Evolutionary conservation across 768 basidiomycete species (phyloP), one percentile per base, ranked within the genome.

Genomic region (Boletus speciosus): DNA sequence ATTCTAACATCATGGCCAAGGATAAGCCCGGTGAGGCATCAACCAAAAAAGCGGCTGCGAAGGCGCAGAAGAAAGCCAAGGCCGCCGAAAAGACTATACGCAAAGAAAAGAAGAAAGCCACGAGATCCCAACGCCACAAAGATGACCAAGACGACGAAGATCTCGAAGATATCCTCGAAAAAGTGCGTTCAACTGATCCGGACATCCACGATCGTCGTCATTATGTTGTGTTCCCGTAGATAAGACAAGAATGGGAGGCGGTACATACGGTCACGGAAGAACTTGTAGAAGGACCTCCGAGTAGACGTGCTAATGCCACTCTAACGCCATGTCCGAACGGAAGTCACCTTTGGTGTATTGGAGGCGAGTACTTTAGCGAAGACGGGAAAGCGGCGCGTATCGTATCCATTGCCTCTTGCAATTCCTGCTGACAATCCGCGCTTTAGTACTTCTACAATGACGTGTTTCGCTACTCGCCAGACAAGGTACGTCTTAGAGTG

Each of bases 331-430:
- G 88, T 70, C 93, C 92, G 1, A 83, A 77, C 51, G 89, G 89
- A 41, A 88, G 86, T 56, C 80, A 92, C 67, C 74, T 94, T 0
- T 95, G 88, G 88, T 86, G 78, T 56, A 86, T 92, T 34, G 90
- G 90, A 0, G 90, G 91, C 6, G 92, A 93, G 65, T 92, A 85
- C 67, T 95, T 93, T 66, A 84, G 83, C 54, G 90, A 94, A 43
- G 94, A 95, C 55, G 83, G 83, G 11, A 88, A 83, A 66, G 86
- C 90, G 15, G 87, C 90, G 58, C 42, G 79, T 66, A 39, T 14
- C 3, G 1, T 12, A 0, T 40, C n/a, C 27, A 12, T 1, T n/a
- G 0, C 23, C 6, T 10, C 15, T 3, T 27, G 11, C 4, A 15
- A 31, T 40, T 11, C 21, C 10, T 31, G 6, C 46, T 54, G 5